Conservation (phyloP, 768 basidiomycete genomes). For the Pleurotus salmoneostramineus region DNA sequence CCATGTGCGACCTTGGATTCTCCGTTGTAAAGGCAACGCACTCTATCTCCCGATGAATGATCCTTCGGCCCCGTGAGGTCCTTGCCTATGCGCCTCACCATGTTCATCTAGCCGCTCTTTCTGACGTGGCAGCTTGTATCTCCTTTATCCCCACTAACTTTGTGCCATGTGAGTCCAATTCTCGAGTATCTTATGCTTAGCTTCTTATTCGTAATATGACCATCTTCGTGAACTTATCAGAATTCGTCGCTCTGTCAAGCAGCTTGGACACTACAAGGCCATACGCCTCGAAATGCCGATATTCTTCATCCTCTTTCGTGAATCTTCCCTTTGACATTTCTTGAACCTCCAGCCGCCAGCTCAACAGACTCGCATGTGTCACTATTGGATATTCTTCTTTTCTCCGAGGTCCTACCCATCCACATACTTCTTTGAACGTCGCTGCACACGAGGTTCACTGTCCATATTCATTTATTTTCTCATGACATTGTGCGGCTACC, state of each 20-base stretch:
- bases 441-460: background rate
- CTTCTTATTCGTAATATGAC: background rate
- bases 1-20: slow-evolving; percentile 4
- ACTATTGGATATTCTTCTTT: background rate
- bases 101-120: background rate
- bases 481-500: background rate
- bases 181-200: background rate
- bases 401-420: background rate
- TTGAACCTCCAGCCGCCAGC: background rate
- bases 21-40: slow-evolving; percentile 1
- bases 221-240: background rate
- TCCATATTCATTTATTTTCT: background rate
- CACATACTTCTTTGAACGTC: background rate
- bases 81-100: background rate
- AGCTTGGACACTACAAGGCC: background rate
- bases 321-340: background rate
- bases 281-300: background rate
- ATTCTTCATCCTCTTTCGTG: background rate
- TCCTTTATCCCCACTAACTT: background rate
- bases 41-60: background rate
- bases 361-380: background rate
- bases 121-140: background rate
- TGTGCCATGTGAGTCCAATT: slow-evolving; percentile 1
- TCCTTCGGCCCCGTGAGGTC: background rate
- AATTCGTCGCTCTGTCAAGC: background rate